Base-by-base conservation (phyloP, 768 basidiomycete genomes). In the Leccinum incarnatum region DNA sequence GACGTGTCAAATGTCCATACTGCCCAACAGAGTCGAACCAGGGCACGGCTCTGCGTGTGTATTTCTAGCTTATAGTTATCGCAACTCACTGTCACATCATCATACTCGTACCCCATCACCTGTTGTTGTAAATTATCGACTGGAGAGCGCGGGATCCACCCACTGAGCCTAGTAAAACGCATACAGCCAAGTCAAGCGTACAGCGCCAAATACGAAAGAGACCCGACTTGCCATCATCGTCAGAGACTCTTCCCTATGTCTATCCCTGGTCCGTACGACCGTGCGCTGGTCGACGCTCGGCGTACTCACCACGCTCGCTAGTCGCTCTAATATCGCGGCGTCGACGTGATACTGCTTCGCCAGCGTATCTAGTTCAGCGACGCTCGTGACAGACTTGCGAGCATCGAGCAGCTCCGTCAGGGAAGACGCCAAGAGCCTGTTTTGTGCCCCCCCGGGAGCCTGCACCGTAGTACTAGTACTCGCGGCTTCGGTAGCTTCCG, bases 1-100 rank as follows among this genome's bases (percentile, higher is more conserved):
- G 95, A 23, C 88, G 91, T 3, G 92, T 95, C 58, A 98, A 98
- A 71, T 99, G 96, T 66, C 95, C 96, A 6, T 98, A 98, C 72
- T 98, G 96, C 70, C 96, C 96, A 11, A 75, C 83, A 11, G 95
- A 97, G 72, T 90, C 91, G 5, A 74, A 71, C 46, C 71, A 83
- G 34, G 71, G 69, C 36, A 70, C 75, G 30, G 89, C 89, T 4
- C 62, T 90, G 56, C 82, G 81, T 48, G 83, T 93, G 46, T 77
- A 87, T 72, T 89, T 93, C 65, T 93, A 73, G 72, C 32, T 12
- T 37, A 36, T 55, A 37, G 25, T 19, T 11, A 25, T 34, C 6
- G 11, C 32, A 12, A 32, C 19, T 32, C 32, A 25, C 49, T 49
- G 37, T 19, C 25, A 54, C 34, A 5, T 48, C 51, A 27, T 27